Evolutionary conservation across 345 rosid species (phyloP), one percentile per base, ranked within the genome.

Genomic region (Crucihimalaya himalaica): DNA sequence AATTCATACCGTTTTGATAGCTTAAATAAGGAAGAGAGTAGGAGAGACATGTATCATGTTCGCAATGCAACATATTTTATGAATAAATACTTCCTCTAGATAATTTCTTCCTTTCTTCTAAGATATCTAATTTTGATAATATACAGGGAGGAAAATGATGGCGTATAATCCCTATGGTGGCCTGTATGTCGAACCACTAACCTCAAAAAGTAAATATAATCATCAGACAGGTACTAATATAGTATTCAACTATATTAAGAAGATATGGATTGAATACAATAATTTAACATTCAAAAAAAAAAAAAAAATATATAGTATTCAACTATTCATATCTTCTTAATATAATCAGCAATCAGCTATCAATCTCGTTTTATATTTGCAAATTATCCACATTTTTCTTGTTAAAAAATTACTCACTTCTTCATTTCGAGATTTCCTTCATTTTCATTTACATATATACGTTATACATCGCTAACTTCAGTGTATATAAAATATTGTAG

Each of bases 111-210:
- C 9, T 25, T 13, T 23, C 2, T 0, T 13, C 5, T 7, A 54
- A 10, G 0, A 28, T 54, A 54, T 14, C 19, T 54, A 14, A 28
- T 54, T 53, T 5, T 2, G 5, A 12, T 23, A 27, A 53, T 34
- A 54, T 27, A 16, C 16, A 54, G 59, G 59, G 13, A 54, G 59
- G 35, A 28, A 13, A 54, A 54, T 54, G 59, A 28, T 54, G 59
- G 37, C 59, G 1, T 28, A 28, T 28, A 54, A 6, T 28, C 11
- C 3, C 19, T 3, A 27, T 53, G 58, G 19, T 53, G 32, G 32
- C 57, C 5, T 25, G 15, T 15, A 35, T 35, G 39, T 35, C 5
- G 15, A 21, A 50, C 12, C 5, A 50, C 28, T 6, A 50, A 1
- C 15, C 7, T 50, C 28, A 5, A 50, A 21, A 11, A 20, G 7